These are phyloP conservation scores for Salicornia ramosissima DNA, from an alignment of 148 eudicot genomes.

Conservation along the genomic window DNA sequence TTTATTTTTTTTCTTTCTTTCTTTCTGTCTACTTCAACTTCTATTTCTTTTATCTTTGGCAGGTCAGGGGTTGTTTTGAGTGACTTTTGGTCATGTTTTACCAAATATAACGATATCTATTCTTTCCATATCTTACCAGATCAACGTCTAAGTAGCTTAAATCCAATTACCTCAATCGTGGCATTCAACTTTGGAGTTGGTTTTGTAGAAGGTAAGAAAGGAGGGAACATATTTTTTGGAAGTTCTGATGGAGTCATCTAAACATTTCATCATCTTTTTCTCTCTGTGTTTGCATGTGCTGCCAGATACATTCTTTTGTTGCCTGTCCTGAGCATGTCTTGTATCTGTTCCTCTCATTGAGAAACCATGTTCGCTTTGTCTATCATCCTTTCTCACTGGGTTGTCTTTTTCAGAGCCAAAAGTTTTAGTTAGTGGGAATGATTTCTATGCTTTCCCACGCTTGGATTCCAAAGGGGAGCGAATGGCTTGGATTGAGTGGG, in stretches of 20 bases:
- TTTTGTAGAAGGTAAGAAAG: slow-evolving; percentile 45
- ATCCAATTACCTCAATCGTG: slow-evolving; percentile 62
- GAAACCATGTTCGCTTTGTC: neutral
- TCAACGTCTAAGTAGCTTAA: slow-evolving; percentile 53
- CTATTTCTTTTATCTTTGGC: neutral
- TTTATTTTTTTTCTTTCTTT: neutral
- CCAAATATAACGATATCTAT: slow-evolving; percentile 4
- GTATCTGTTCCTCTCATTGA: neutral
- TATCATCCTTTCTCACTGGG: slow-evolving; percentile 4
- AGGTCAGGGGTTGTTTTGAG: neutral
- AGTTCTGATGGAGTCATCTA: slow-evolving; percentile 6
- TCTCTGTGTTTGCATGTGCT: neutral
- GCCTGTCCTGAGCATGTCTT: neutral
- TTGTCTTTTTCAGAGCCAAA: slow-evolving; percentile 55
- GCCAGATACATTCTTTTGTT: neutral
- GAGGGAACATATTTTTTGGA: neutral
- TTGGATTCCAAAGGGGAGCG: slow-evolving; percentile 70
- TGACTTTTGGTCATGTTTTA: neutral
- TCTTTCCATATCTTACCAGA: slow-evolving; percentile 36
- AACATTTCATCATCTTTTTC: neutral
- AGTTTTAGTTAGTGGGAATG: slow-evolving; percentile 60
- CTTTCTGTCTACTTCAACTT: neutral
- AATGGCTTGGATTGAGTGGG: slow-evolving; percentile 92
- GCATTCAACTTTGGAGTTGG: slow-evolving; percentile 37
- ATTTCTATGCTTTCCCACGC: slow-evolving; percentile 94